Percentiles rank a stretch among this genome's conserved stretches.
Evolutionary conservation across 1,139 yeast species (phyloP).

Genomic region (Magnusiomyces tetraspermus): DNA sequence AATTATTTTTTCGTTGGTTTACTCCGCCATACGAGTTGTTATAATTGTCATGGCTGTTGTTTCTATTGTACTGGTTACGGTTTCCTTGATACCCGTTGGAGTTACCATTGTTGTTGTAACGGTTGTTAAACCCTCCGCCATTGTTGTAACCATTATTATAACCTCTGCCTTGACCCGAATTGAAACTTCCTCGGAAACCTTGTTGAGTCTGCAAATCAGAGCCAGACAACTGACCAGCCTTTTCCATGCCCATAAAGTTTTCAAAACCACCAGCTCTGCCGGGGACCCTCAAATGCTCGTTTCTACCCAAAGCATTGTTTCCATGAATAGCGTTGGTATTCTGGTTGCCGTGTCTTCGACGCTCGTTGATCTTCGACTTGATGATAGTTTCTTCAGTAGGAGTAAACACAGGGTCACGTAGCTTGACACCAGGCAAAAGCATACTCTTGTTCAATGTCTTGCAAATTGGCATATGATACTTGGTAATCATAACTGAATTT

Average conservation of each 20-base stretch:
- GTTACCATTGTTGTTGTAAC: slow-evolving; percentile 10
- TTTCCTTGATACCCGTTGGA: slow-evolving; percentile 13
- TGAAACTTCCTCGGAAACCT: slow-evolving; percentile 5
- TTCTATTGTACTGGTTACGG: slow-evolving; percentile 16
- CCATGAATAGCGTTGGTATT: slow-evolving; percentile 25
- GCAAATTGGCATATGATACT: slow-evolving; percentile 46
- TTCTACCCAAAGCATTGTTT: slow-evolving; percentile 31
- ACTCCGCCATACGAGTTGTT: slow-evolving; percentile 6
- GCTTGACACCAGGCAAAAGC: slow-evolving; percentile 69
- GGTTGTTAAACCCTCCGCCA: slow-evolving; percentile 16
- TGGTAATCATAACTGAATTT: slow-evolving; percentile 45
- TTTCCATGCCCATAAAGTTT: slow-evolving; percentile 18
- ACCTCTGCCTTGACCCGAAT: slow-evolving; percentile 11
- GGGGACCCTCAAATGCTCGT: slow-evolving; percentile 20
- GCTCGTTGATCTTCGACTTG: slow-evolving; percentile 8
- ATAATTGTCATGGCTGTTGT: slow-evolving; percentile 14
- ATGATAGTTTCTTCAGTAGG: slow-evolving; percentile 13
- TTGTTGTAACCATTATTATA: slow-evolving; percentile 21
- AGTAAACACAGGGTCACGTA: slow-evolving; percentile 51
- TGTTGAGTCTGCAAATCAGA: slow-evolving; percentile 6
- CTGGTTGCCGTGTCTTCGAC: slow-evolving; percentile 21
- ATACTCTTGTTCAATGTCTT: slow-evolving; percentile 50
- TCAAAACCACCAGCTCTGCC: slow-evolving; percentile 31
- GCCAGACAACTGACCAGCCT: slow-evolving; percentile 1
- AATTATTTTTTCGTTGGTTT: slow-evolving; percentile 14